Percentiles rank a stretch among this genome's conserved stretches.
Conservation (phyloP, 2,329 filamentous ascomycete genomes). For the Catunica adiposa region DNA sequence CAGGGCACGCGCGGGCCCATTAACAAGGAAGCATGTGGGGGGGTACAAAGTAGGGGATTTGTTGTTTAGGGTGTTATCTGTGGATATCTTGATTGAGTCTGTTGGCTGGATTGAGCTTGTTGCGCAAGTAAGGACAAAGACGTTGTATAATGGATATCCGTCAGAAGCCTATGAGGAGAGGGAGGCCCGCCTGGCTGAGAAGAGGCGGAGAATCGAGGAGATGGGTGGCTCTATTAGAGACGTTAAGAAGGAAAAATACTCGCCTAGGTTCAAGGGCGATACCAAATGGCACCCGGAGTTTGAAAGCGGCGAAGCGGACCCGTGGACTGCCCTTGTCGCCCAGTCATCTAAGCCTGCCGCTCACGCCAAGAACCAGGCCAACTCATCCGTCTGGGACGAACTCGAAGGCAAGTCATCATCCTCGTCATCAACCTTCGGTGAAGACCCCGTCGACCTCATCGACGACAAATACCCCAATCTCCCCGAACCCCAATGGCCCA, state of each 20-base stretch:
- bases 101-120: constrained; percentile 85
- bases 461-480: background rate
- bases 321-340: constrained; percentile 14
- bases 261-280: constrained; percentile 6
- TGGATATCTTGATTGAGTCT: constrained; percentile 80
- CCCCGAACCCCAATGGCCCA: constrained; percentile 33
- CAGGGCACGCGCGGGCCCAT: constrained; percentile 54
- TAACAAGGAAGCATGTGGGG: constrained; percentile 46
- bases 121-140: constrained; percentile 55
- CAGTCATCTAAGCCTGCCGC: constrained; percentile 12
- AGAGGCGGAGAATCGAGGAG: constrained; percentile 13
- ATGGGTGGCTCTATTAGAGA: constrained; percentile 2
- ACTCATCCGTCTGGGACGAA: constrained; percentile 10
- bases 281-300: constrained; percentile 9
- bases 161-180: constrained; percentile 16
- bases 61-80: constrained; percentile 62
- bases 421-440: background rate
- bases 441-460: constrained; percentile 11
- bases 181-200: background rate
- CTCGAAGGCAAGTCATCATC: constrained; percentile 10
- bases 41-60: constrained; percentile 49
- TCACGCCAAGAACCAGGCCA: constrained; percentile 5
- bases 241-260: constrained; percentile 8
- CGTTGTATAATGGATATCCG: constrained; percentile 22
- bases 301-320: constrained; percentile 8